These are phyloP conservation scores for Mycena amicta DNA, from an alignment of 768 basidiomycete genomes.

Conservation along the genomic window DNA sequence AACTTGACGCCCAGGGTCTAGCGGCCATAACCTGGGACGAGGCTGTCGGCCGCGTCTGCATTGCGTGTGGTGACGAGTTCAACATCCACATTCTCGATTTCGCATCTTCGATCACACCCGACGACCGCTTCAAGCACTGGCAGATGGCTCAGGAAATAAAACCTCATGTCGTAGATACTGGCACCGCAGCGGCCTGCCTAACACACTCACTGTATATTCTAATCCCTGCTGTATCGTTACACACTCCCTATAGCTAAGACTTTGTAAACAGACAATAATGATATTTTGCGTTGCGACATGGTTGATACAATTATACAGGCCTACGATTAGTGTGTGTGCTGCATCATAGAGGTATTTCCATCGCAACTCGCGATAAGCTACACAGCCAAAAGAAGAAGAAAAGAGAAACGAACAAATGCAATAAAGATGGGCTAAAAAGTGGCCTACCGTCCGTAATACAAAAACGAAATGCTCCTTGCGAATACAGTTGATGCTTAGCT, in stretches of 20 bases:
- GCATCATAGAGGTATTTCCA: conserved; percentile 21
- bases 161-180: conserved; percentile 24
- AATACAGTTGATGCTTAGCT: neutral
- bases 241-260: too few relatives aligned
- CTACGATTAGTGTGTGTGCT: conserved; percentile 22
- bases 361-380: neutral
- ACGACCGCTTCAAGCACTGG: conserved; percentile 32
- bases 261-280: neutral
- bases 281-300: neutral
- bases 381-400: conserved; percentile 13
- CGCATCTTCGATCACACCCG: conserved; percentile 32
- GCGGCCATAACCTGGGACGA: conserved; percentile 69
- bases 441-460: conserved; percentile 16
- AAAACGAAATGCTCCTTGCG: conserved; percentile 1
- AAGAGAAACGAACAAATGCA: conserved; percentile 23
- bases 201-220: too few relatives aligned
- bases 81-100: conserved; percentile 54
- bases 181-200: too few relatives aligned
- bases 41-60: conserved; percentile 58
- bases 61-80: conserved; percentile 45
- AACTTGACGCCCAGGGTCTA: conserved; percentile 37
- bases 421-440: conserved; percentile 30
- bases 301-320: conserved; percentile 25
- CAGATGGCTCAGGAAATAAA: conserved; percentile 36
- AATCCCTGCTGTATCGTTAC: too few relatives aligned